Base-by-base conservation (phyloP, 2,329 filamentous ascomycete species). In the Epichloe gansuensis region DNA sequence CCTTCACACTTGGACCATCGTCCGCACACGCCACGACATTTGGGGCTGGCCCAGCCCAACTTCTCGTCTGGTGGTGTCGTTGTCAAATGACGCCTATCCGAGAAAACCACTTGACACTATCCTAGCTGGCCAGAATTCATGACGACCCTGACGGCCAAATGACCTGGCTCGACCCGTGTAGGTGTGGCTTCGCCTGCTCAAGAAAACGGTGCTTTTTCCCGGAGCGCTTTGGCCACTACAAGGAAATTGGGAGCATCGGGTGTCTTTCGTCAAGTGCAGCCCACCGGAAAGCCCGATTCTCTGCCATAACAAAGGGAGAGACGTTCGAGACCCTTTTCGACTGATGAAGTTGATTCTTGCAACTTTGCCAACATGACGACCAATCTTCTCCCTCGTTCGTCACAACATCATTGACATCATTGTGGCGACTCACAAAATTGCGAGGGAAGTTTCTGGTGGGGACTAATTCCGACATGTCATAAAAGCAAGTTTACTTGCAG, bases 401-500 rank as follows among this genome's bases (percentile, higher is more conserved):
- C 37, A 42, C 42, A 31, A 9, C 23, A 23, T 46, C 34, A 28
- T 46, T 34, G 25, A 39, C 25, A 37, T 11, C 43, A n/a, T 41
- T 15, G 21, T 43, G 21, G 23, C 38, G 38, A 25, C 38, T 38
- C n/a, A 23, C 17, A 17, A 31, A 17, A 23, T 39, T 45, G 42
- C 21, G 15, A 38, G 11, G 31, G 23, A 46, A 31, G 42, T 46
- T 21, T 31, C 31, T 42, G 11, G 13, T n/a, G 42, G 39, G 37
- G 25, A 17, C 28, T n/a, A 15, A 46, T 47, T 47, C 17, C 38
- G 48, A 51, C 52, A 38, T 4, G 44, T 51, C 52, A 54, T 43
- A 54, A 54, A 51, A 45, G 48, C 37, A 50, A 51, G 25, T 44
- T 51, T 21, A 23, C 23, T 38, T 39, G 48, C 44, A 46, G 28